Percentiles rank a stretch among this genome's conserved stretches.
phyloP scores from a whole-genome alignment of 768 basidiomycete species.

The Russula ochroleuca region DNA sequence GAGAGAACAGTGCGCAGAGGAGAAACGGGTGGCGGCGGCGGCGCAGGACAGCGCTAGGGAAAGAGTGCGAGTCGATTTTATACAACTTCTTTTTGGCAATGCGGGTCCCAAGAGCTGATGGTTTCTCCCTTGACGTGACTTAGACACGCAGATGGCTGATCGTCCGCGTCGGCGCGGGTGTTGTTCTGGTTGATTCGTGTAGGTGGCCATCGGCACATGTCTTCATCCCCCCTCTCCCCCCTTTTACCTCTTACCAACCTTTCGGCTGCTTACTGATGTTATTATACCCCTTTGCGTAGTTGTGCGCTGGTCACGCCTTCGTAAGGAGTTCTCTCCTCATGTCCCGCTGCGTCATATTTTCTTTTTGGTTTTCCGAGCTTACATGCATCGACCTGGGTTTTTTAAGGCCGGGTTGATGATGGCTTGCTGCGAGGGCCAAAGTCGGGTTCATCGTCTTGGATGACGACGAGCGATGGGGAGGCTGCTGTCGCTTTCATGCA shows the following conservation, averaged over 20 bases:
- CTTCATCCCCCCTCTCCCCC: background rate
- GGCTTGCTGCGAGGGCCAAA: background rate
- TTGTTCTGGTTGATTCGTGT: slow-evolving; percentile 73
- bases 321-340: slow-evolving; percentile 36
- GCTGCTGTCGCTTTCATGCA: slow-evolving; percentile 52
- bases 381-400: background rate
- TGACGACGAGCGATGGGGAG: slow-evolving; percentile 47
- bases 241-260: slow-evolving; percentile 20
- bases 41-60: slow-evolving; percentile 26
- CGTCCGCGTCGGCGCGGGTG: slow-evolving; percentile 52
- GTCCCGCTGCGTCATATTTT: no score
- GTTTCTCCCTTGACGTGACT: background rate
- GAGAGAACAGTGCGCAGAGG: slow-evolving; percentile 17
- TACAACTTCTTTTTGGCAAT: no score
- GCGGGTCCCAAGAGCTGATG: background rate
- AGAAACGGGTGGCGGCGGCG: slow-evolving; percentile 29
- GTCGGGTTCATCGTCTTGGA: slow-evolving; percentile 19
- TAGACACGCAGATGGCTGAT: slow-evolving; percentile 60
- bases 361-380: background rate
- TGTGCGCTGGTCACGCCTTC: slow-evolving; percentile 72
- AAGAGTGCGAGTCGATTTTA: slow-evolving; percentile 6
- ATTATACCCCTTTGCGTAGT: slow-evolving; percentile 40
- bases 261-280: background rate
- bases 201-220: slow-evolving; percentile 30
- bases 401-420: slow-evolving; percentile 3